These are phyloP conservation scores for Citrullus amarus DNA, from an alignment of 306 rosid genomes.

Conservation along the genomic window DNA sequence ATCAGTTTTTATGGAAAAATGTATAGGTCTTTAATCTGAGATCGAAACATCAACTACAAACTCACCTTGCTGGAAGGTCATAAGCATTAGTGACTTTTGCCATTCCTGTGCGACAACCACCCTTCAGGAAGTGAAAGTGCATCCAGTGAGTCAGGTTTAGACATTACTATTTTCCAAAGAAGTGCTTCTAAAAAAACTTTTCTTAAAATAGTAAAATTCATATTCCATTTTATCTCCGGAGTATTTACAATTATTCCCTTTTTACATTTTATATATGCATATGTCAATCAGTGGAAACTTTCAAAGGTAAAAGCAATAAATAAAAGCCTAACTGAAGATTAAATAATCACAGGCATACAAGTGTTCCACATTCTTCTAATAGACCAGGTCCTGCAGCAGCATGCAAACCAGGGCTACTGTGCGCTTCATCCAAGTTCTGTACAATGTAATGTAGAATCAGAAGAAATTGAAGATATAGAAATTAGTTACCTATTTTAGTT, in stretches of 20 bases:
- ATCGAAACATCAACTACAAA: conserved; percentile 3
- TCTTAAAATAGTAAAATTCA: neutral
- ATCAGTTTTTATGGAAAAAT: neutral
- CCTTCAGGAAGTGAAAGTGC: conserved; percentile 41
- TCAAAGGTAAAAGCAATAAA: neutral
- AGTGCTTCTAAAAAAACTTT: neutral
- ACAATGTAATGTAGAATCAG: neutral
- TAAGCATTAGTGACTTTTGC: conserved; percentile 86
- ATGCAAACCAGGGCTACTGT: conserved; percentile 90
- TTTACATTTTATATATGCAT: neutral
- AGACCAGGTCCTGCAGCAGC: conserved; percentile 99
- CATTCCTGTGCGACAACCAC: conserved; percentile 99
- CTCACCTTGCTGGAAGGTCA: conserved; percentile 96
- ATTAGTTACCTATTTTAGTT: neutral
- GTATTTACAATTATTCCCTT: neutral
- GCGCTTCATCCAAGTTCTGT: conserved; percentile 93
- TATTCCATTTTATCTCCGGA: neutral
- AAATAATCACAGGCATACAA: conserved; percentile 34
- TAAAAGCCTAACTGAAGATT: conserved; percentile 7
- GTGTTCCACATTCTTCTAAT: conserved; percentile 83
- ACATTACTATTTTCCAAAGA: neutral
- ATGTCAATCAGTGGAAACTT: neutral
- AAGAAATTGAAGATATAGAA: conserved; percentile 12
- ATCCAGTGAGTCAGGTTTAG: conserved; percentile 13
- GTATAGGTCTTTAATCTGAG: neutral